Percentiles rank a stretch among this genome's conserved stretches.
Conservation (phyloP, 345 rosid species). For the Psidium guajava region DNA sequence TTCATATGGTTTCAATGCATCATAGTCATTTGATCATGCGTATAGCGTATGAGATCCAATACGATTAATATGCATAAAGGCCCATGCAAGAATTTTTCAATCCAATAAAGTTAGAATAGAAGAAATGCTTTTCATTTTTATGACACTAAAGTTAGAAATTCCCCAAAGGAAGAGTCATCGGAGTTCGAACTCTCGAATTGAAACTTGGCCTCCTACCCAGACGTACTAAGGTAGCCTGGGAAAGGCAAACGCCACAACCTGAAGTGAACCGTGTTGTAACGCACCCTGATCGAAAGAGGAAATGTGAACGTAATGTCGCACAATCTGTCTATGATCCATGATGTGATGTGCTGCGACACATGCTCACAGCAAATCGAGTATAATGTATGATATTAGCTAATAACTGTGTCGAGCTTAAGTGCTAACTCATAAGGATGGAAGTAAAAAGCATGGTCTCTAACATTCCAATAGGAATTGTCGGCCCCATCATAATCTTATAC, state of each 20-base stretch:
- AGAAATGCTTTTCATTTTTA: not conserved
- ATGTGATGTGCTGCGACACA: not conserved
- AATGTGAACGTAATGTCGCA: not conserved
- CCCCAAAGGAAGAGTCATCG: not conserved
- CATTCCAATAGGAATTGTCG: not conserved
- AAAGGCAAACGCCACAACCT: not conserved
- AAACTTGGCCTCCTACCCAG: not conserved
- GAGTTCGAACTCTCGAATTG: not conserved
- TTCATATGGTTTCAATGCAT: not conserved
- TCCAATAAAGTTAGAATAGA: not conserved
- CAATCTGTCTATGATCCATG: too few relatives aligned
- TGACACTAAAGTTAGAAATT: not conserved
- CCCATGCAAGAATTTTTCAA: not conserved
- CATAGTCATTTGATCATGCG: accelerated
- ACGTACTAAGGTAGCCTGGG: not conserved
- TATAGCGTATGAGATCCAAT: not conserved
- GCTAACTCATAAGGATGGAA: not conserved
- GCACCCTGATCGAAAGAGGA: not conserved
- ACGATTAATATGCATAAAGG: not conserved
- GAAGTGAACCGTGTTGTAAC: not conserved
- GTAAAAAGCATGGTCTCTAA: not conserved
- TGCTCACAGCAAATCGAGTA: too few relatives aligned
- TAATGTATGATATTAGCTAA: not conserved
- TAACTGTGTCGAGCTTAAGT: too few relatives aligned
- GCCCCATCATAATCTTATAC: not conserved